Percentiles rank a stretch among this genome's conserved stretches.
Conservation (phyloP, 2,329 filamentous ascomycete genomes). For the Aspergillus versicolor region DNA sequence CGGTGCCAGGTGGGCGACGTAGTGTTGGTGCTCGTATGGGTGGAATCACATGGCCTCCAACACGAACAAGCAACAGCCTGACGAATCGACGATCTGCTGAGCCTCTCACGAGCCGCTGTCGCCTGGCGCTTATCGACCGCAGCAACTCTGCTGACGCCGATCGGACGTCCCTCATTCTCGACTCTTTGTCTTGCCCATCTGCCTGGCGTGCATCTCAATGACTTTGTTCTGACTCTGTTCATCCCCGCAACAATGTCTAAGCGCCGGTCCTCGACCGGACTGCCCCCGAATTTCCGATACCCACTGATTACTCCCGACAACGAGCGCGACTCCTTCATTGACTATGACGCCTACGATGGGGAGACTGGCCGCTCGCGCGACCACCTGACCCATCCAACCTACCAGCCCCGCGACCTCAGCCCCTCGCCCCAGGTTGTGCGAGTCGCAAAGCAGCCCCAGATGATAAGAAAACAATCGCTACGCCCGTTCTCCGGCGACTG, state of each 20-base stretch:
- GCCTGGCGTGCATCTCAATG: not conserved
- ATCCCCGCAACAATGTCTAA: constrained; percentile 2
- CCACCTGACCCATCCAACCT: constrained; percentile 1
- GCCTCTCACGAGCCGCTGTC: not conserved
- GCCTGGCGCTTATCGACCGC: not conserved
- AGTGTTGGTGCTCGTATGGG: no score
- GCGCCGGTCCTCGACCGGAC: constrained; percentile 3
- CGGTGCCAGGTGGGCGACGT: no score
- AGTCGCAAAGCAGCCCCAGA: constrained; percentile 9
- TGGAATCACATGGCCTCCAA: not conserved
- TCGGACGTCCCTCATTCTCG: not conserved
- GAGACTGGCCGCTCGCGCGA: constrained; percentile 2
- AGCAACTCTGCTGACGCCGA: not conserved
- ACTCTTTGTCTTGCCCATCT: not conserved
- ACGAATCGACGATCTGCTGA: not conserved
- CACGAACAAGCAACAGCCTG: not conserved
- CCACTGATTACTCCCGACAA: constrained; percentile 7
- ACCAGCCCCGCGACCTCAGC: constrained; percentile 11
- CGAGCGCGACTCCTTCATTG: constrained; percentile 7
- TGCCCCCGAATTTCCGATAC: constrained; percentile 7
- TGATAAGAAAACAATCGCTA: constrained; percentile 10
- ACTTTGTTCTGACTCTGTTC: not conserved
- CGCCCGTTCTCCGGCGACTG: constrained; percentile 7
- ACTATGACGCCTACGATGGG: constrained; percentile 3
- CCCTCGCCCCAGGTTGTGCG: constrained; percentile 10